Conservation (phyloP, 108 stramenopile species). For the Ochromonas danica region DNA sequence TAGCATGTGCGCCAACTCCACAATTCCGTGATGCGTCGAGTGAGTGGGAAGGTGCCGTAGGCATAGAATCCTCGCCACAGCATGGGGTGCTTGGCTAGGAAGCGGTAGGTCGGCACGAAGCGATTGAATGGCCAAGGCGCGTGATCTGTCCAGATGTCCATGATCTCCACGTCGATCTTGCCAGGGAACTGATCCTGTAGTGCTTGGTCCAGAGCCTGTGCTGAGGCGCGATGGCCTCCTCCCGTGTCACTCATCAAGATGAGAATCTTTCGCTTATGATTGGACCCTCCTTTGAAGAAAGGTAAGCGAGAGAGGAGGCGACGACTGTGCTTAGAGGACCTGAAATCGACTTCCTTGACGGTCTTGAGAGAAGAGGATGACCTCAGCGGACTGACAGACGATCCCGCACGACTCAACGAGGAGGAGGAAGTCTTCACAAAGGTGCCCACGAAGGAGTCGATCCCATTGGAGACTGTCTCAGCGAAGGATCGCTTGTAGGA, state of each 20-base stretch:
- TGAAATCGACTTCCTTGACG: background rate
- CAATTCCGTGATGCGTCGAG: slow-evolving; percentile 54
- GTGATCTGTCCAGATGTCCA: slow-evolving; percentile 68
- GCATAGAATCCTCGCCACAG: slow-evolving; percentile 75
- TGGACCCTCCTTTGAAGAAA: background rate
- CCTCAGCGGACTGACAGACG: no score
- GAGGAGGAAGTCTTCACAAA: no score
- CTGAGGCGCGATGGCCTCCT: slow-evolving; percentile 94
- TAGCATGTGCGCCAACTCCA: slow-evolving; percentile 75
- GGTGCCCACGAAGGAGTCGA: no score
- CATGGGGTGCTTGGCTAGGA: slow-evolving; percentile 72
- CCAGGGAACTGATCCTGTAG: slow-evolving; percentile 79
- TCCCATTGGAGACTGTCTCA: no score
- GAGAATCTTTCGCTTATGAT: slow-evolving; percentile 61
- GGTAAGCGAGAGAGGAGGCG: no score
- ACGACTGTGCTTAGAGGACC: background rate
- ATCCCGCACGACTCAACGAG: no score
- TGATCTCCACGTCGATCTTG: slow-evolving; percentile 68
- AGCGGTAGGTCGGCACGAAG: slow-evolving; percentile 67
- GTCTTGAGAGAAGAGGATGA: no score
- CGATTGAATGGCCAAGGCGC: slow-evolving; percentile 52
- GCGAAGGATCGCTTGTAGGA: no score
- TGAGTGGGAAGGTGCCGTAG: slow-evolving; percentile 49
- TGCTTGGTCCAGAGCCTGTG: slow-evolving; percentile 83
- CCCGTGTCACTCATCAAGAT: slow-evolving; percentile 93